Conservation (phyloP, 2,329 filamentous ascomycete genomes). For the Penicillium occitanis region DNA sequence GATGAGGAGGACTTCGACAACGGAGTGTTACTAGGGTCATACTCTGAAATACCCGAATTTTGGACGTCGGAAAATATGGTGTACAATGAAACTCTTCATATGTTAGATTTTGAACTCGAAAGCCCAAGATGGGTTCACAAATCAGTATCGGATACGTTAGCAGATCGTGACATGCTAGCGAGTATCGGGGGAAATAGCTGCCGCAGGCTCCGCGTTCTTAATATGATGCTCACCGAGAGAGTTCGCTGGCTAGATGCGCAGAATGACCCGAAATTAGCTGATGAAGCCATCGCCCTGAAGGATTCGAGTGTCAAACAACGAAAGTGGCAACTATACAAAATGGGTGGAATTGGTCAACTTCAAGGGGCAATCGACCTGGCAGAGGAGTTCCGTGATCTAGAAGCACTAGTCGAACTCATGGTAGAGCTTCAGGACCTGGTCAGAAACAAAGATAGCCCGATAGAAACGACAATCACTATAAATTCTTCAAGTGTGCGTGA, state of each 20-base stretch:
- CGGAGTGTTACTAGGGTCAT: constrained; percentile 63
- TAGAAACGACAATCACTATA: not conserved
- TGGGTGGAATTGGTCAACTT: constrained; percentile 55
- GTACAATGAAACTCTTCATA: constrained; percentile 39
- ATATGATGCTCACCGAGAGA: constrained; percentile 60
- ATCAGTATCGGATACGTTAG: constrained; percentile 32
- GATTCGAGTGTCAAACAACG: constrained; percentile 44
- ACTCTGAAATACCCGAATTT: constrained; percentile 70
- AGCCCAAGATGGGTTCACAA: constrained; percentile 42
- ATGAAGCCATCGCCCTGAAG: constrained; percentile 51
- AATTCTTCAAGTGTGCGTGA: constrained; percentile 26
- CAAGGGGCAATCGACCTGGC: constrained; percentile 60
- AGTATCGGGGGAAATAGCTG: constrained; percentile 55
- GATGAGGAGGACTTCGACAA: constrained; percentile 64
- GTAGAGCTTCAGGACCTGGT: constrained; percentile 44
- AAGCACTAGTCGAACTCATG: constrained; percentile 57
- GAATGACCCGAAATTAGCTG: constrained; percentile 48
- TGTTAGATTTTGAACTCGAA: constrained; percentile 44
- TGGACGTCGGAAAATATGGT: constrained; percentile 70
- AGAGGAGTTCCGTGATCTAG: constrained; percentile 63
- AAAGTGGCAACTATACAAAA: constrained; percentile 48
- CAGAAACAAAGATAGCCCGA: constrained; percentile 23
- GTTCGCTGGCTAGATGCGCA: constrained; percentile 59
- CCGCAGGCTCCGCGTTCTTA: constrained; percentile 58
- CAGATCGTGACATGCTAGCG: constrained; percentile 36